A percentile compares a stretch with the other conserved stretches of the same genome.
Conservation (phyloP, 2,329 filamentous ascomycete species). For the Talaromyces islandicus region DNA sequence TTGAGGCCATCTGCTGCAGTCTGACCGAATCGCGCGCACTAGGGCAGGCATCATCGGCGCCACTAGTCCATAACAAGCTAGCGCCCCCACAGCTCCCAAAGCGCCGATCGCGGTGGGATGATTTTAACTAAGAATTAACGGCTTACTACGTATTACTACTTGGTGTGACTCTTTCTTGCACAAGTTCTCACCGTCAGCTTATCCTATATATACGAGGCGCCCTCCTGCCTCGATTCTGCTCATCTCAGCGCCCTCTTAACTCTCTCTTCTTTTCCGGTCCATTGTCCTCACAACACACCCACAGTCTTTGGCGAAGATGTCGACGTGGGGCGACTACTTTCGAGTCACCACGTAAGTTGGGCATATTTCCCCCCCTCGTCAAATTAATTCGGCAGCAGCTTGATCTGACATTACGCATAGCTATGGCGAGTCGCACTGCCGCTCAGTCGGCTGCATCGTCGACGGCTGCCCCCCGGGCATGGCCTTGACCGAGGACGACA, state of each 20-base stretch:
- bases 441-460: constrained; percentile 89
- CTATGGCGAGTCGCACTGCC: constrained; percentile 85
- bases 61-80: neutral
- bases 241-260: neutral
- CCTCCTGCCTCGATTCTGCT: neutral
- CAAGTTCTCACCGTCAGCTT: neutral
- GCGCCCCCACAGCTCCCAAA: neutral
- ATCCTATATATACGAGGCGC: neutral
- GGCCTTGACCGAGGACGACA: constrained; percentile 75
- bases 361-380: neutral
- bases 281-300: neutral
- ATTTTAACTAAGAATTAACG: neutral
- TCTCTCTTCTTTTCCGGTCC: neutral
- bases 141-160: neutral
- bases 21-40: neutral
- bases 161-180: neutral
- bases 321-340: constrained; percentile 79
- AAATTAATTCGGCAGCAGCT: neutral
- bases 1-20: neutral
- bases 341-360: constrained; percentile 69
- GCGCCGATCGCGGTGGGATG: neutral
- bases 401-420: constrained; percentile 27
- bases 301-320: constrained; percentile 50
- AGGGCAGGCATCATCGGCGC: neutral
- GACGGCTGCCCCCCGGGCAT: constrained; percentile 88